These are phyloP conservation scores for Aspergillus sp. DNA, from an alignment of 2,329 filamentous ascomycete species.

Conservation along the genomic window DNA sequence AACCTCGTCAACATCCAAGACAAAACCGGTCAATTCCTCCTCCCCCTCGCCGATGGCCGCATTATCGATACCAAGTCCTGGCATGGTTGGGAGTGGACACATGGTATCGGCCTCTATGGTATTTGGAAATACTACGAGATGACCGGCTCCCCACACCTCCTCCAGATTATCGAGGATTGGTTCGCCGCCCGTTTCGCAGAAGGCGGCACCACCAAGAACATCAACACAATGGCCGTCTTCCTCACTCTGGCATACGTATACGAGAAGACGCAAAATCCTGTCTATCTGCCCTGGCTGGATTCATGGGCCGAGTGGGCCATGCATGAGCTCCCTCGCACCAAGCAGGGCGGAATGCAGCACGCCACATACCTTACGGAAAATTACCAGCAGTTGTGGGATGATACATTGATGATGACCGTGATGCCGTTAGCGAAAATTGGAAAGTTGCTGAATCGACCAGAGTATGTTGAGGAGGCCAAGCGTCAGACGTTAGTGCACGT, in stretches of 20 bases:
- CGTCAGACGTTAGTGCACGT: slow-evolving; percentile 75
- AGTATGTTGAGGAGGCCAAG: slow-evolving; percentile 77
- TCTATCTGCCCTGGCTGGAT: slow-evolving; percentile 76
- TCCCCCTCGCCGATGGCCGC: slow-evolving; percentile 70
- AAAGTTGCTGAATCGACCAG: slow-evolving; percentile 65
- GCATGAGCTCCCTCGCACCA: slow-evolving; percentile 71
- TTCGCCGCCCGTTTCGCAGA: slow-evolving; percentile 68
- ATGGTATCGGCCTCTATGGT: slow-evolving; percentile 77
- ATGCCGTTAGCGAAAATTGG: slow-evolving; percentile 80
- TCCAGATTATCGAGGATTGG: slow-evolving; percentile 72
- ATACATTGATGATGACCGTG: slow-evolving; percentile 87
- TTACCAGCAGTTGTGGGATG: slow-evolving; percentile 77
- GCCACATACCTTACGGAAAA: slow-evolving; percentile 72
- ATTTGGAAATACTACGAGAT: slow-evolving; percentile 80
- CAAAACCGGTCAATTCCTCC: slow-evolving; percentile 70
- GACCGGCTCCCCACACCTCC: slow-evolving; percentile 62
- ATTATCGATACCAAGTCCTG: slow-evolving; percentile 84
- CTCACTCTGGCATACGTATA: slow-evolving; percentile 76
- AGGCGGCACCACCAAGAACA: slow-evolving; percentile 78
- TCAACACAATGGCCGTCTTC: slow-evolving; percentile 81
- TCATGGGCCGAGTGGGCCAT: slow-evolving; percentile 82
- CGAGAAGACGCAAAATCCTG: slow-evolving; percentile 68
- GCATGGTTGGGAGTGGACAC: slow-evolving; percentile 76
- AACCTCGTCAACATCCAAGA: slow-evolving; percentile 79
- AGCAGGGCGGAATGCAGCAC: slow-evolving; percentile 72